Conservation (phyloP, 2,329 filamentous ascomycete species). For the Cercospora berteroae region DNA sequence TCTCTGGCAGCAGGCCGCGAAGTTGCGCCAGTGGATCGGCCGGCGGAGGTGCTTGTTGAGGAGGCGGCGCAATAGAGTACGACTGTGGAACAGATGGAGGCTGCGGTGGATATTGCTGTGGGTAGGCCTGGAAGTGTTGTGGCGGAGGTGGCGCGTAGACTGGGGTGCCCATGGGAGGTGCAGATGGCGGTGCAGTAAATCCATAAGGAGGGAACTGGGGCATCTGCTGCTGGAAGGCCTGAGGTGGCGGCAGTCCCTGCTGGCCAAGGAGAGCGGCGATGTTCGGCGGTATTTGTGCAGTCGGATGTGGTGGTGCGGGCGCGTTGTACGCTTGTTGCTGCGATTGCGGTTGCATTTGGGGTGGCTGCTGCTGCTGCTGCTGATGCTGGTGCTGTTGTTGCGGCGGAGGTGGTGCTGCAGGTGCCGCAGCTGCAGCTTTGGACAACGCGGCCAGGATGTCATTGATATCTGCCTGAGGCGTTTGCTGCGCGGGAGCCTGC, state of each 20-base stretch:
- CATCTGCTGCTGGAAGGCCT: conserved; percentile 14
- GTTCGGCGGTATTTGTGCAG: conserved; percentile 28
- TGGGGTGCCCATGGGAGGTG: conserved; percentile 18
- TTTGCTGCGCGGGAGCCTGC: conserved; percentile 19
- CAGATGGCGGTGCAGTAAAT: conserved; percentile 22
- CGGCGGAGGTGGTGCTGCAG: conserved; percentile 25
- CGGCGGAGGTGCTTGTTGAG: conserved; percentile 51
- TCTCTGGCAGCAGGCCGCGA: conserved; percentile 37
- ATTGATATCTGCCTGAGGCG: conserved; percentile 35
- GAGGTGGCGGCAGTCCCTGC: conserved; percentile 14
- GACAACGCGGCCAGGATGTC: conserved; percentile 39
- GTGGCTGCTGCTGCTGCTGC: conserved; percentile 22
- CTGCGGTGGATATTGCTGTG: conserved; percentile 31
- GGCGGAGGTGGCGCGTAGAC: conserved; percentile 23
- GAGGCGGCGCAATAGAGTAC: conserved; percentile 52
- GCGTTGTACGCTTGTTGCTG: conserved; percentile 16
- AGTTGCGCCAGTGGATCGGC: conserved; percentile 33
- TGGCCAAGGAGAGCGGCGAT: conserved; percentile 32
- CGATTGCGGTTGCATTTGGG: conserved; percentile 26
- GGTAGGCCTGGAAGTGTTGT: conserved; percentile 27
- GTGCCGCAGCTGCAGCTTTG: conserved; percentile 29
- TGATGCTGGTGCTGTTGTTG: conserved; percentile 16
- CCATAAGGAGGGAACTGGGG: conserved; percentile 19
- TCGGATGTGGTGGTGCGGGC: conserved; percentile 24
- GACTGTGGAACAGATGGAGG: conserved; percentile 38